Conservation (phyloP, 2,329 filamentous ascomycete species). For the Venturia oleaginea region DNA sequence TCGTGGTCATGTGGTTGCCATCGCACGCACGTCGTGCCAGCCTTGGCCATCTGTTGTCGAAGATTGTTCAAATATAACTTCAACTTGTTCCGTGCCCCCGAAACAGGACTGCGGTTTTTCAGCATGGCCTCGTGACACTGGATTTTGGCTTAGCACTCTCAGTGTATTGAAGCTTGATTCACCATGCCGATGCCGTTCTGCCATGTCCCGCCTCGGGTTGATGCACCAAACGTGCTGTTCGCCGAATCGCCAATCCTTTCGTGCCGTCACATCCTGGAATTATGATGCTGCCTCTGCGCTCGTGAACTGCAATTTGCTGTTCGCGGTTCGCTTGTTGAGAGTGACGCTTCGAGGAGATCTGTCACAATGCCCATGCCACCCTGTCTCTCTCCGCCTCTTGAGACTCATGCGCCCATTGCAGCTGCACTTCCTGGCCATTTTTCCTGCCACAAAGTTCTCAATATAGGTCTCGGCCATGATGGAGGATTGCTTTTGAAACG, state of each 20-base stretch:
- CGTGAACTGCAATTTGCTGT: not conserved
- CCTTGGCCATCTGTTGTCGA: not conserved
- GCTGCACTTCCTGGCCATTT: not conserved
- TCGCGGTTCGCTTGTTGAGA: not conserved
- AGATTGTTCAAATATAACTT: too few species aligned
- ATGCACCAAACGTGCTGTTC: not conserved
- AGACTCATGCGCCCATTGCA: not conserved
- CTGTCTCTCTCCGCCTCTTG: not conserved
- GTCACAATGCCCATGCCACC: not conserved
- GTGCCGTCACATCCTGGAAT: not conserved
- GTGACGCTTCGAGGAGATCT: not conserved
- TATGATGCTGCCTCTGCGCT: not conserved
- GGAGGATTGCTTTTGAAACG: too few species aligned
- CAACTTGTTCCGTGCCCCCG: not conserved
- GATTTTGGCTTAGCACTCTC: not conserved
- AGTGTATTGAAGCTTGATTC: not conserved
- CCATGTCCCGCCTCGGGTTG: not conserved
- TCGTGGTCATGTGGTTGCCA: not conserved
- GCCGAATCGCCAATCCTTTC: not conserved
- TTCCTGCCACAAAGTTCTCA: too few species aligned
- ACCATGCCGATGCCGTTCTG: not conserved
- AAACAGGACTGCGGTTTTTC: not conserved
- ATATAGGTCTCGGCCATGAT: too few species aligned
- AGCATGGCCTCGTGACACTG: not conserved
- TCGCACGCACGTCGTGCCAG: not conserved